Evolutionary conservation across 371 early-diverging fungal genomes (phyloP).

Genomic region (Haplosporangium sp.): DNA sequence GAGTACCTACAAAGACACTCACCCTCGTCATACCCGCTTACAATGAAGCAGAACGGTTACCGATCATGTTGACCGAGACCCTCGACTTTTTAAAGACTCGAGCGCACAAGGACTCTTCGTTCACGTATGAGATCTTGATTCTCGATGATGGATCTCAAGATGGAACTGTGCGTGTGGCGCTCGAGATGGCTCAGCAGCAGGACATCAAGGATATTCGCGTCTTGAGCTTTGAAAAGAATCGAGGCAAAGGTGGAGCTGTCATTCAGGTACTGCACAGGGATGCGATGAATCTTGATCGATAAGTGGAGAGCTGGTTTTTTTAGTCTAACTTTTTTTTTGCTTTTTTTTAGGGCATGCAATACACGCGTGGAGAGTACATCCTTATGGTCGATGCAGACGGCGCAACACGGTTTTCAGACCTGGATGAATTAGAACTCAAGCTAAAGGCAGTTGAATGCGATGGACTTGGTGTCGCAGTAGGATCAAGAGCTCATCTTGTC

Average conservation of each 20-base stretch:
- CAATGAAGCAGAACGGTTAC: constrained; percentile 88
- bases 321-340: not conserved
- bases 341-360: constrained; percentile 79
- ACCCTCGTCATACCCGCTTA: constrained; percentile 93
- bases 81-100: constrained; percentile 69
- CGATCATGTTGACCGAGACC: constrained; percentile 85
- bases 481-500: constrained; percentile 92
- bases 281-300: not conserved
- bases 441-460: constrained; percentile 56
- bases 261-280: constrained; percentile 72
- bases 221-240: constrained; percentile 81
- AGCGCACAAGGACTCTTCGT: constrained; percentile 50
- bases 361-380: constrained; percentile 79
- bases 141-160: constrained; percentile 94
- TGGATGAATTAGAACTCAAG: constrained; percentile 68
- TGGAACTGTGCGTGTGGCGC: constrained; percentile 75
- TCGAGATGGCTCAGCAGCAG: constrained; percentile 71
- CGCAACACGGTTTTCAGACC: constrained; percentile 89
- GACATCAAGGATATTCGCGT: constrained; percentile 73
- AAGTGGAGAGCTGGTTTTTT: not conserved
- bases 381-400: constrained; percentile 98
- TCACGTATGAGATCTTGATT: constrained; percentile 86
- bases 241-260: constrained; percentile 96
- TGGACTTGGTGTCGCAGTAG: constrained; percentile 81
- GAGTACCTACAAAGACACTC: constrained; percentile 46